Percentiles rank a stretch among this genome's conserved stretches.
These are phyloP conservation scores for Podospora fimiseda DNA, from an alignment of 495 filamentous ascomycete species.

Conservation along the genomic window DNA sequence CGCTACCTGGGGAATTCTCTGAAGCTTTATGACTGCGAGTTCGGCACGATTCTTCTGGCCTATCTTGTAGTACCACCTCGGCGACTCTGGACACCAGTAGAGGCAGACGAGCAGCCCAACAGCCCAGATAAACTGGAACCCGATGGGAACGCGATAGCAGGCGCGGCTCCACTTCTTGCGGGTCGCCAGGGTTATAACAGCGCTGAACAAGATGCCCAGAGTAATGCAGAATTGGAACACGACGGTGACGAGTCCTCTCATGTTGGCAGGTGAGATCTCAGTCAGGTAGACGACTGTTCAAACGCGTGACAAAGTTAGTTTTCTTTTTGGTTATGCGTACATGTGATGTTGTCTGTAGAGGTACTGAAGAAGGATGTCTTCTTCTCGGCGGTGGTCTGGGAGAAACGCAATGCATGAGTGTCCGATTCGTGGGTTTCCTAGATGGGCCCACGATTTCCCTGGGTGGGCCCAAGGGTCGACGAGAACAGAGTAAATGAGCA, in stretches of 20 bases:
- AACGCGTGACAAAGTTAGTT: too few species aligned
- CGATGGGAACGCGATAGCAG: slow-evolving; percentile 74
- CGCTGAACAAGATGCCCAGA: slow-evolving; percentile 71
- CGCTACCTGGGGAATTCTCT: background rate
- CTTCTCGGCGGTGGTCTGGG: too few species aligned
- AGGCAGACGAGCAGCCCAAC: slow-evolving; percentile 64
- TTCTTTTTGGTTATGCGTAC: too few species aligned
- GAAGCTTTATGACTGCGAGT: slow-evolving; percentile 35
- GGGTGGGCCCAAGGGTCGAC: too few species aligned
- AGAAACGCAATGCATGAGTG: too few species aligned
- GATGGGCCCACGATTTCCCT: too few species aligned
- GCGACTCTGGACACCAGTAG: slow-evolving; percentile 69
- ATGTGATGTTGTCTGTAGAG: too few species aligned
- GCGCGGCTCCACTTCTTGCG: slow-evolving; percentile 55
- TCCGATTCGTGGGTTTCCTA: too few species aligned
- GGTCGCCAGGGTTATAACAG: slow-evolving; percentile 66
- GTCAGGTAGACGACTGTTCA: slow-evolving; percentile 69
- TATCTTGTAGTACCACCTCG: slow-evolving; percentile 69
- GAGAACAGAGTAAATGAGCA: too few species aligned
- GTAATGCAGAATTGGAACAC: slow-evolving; percentile 79
- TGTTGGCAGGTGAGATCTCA: slow-evolving; percentile 68
- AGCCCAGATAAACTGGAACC: slow-evolving; percentile 72
- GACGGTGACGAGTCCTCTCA: slow-evolving; percentile 70
- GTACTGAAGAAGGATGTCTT: too few species aligned
- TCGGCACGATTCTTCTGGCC: slow-evolving; percentile 57